Conservation (phyloP, 306 rosid genomes). For the Fagus crenata region DNA sequence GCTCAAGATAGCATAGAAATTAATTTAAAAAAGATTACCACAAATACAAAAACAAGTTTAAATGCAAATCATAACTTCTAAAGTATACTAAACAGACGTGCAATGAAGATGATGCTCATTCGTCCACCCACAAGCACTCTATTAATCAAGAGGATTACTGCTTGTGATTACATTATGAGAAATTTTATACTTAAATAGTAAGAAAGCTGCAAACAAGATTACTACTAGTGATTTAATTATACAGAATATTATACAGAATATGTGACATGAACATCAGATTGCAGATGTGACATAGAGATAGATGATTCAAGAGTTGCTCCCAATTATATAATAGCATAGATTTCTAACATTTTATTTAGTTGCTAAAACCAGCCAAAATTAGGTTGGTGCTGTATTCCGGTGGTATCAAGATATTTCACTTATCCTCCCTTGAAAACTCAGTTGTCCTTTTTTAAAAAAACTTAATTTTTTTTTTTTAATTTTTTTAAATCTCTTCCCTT, state of each 20-base stretch:
- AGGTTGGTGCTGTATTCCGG: neutral
- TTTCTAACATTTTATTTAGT: neutral
- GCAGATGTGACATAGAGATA: neutral
- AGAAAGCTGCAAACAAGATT: too few relatives aligned
- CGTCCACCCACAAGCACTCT: neutral
- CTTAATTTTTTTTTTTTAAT: too few relatives aligned
- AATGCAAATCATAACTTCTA: neutral
- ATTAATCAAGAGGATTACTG: neutral
- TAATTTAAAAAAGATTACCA: slow-evolving; percentile 20
- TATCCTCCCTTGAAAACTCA: neutral
- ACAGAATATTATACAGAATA: too few relatives aligned
- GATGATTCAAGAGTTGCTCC: too few relatives aligned
- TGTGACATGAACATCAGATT: too few relatives aligned
- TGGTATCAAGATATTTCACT: neutral
- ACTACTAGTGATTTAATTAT: too few relatives aligned
- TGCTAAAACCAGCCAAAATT: neutral
- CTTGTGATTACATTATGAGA: neutral
- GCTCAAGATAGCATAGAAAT: slow-evolving; percentile 3
- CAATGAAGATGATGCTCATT: neutral
- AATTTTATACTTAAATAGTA: too few relatives aligned
- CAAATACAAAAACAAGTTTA: slow-evolving; percentile 16
- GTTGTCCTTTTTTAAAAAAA: neutral
- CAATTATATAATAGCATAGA: too few relatives aligned
- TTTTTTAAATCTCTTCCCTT: neutral
- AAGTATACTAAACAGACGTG: neutral